Conservation (phyloP, 495 filamentous ascomycete species). For the Penicillium paxilli region DNA sequence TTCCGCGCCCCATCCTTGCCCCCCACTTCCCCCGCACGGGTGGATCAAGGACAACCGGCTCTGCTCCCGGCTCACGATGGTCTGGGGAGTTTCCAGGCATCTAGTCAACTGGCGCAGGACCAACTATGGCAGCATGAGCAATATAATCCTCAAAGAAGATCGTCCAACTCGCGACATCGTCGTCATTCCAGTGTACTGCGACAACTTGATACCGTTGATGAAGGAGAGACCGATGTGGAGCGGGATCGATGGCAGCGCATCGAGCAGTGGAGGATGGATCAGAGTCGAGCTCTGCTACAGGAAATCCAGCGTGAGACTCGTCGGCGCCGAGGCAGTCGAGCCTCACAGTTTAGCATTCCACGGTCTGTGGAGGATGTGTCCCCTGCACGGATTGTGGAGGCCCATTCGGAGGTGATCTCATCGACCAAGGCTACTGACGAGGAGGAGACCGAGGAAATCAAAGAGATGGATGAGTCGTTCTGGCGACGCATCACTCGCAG, state of each 20-base stretch:
- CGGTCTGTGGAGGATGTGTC: constrained; percentile 21
- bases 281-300: constrained; percentile 79
- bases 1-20: constrained; percentile 69
- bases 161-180: constrained; percentile 31
- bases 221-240: constrained; percentile 53
- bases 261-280: constrained; percentile 89
- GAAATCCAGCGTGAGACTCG: constrained; percentile 86
- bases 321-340: constrained; percentile 47
- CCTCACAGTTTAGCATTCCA: constrained; percentile 31
- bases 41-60: constrained; percentile 55
- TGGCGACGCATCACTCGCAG: constrained; percentile 82
- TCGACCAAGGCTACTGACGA: constrained; percentile 20
- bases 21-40: constrained; percentile 42
- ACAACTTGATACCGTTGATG: constrained; percentile 64
- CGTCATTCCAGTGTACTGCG: constrained; percentile 62
- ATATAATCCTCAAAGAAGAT: constrained; percentile 63
- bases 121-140: constrained; percentile 84
- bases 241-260: constrained; percentile 77
- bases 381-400: constrained; percentile 21
- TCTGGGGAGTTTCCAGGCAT: constrained; percentile 74
- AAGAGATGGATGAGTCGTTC: constrained; percentile 56
- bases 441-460: not conserved
- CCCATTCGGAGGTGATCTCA: constrained; percentile 17
- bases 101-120: constrained; percentile 61
- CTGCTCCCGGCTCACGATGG: constrained; percentile 91